Base-by-base conservation (phyloP, 2,329 filamentous ascomycete species). In the Cercospora sojina region DNA sequence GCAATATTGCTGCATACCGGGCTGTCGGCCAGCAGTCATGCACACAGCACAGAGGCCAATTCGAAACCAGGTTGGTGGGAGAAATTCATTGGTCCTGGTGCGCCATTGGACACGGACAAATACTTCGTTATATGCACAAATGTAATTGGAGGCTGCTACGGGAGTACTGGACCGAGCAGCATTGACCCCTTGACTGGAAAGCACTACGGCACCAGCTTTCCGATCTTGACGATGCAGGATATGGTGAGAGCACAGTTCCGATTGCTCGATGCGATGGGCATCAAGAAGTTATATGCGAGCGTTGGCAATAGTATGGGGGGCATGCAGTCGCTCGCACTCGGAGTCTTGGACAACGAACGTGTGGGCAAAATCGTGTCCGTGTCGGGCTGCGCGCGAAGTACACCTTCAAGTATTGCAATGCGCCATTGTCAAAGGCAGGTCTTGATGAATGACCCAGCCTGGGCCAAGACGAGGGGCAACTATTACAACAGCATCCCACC, bases 351-450 rank as follows among this genome's bases (percentile, higher is more conserved):
- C 77, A 91, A 93, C 0, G 87, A 91, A 43, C 86, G 94, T 35
- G 90, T 99, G 2, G 88, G 88, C 43, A 89, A 90, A 71, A 87
- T 99, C 69, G 91, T 93, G 41, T 94, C 89, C 74, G 95, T 98
- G 75, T 96, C 91, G 75, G 95, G 94, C 12, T 99, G 95, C 78
- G 95, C 94, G 0, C 86, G 95, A 70, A 96, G 91, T 73, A 95
- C 99, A 77, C 95, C 95, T 0, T 99, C 99, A 82, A 96, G 93
- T 79, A 97, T 99, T 77, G 95, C 95, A 35, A 97, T 99, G 94
- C 89, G 95, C 62, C 95, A 99, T 80, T 97, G 94, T 0, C 95
- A 99, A 80, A 89, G 95, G 29, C 95, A 98, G 81, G 95, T 97
- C 0, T 86, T 99, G 57, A 98, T 99, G 93, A 97, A 97, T 90